Conservation (phyloP, 2,329 filamentous ascomycete genomes). For the Aureobasidium sp. region DNA sequence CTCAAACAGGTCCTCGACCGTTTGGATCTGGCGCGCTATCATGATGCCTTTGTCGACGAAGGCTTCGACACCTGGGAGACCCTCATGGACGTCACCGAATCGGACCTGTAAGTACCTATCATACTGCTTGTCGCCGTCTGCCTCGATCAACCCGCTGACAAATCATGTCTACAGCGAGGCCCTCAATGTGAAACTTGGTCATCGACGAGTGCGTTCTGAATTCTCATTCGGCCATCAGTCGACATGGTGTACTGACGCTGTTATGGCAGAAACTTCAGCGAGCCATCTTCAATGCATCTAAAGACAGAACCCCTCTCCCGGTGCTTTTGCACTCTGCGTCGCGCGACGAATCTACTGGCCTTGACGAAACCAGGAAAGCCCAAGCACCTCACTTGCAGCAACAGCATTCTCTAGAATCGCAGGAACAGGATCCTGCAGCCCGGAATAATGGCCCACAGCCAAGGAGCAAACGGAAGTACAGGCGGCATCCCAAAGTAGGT, state of each 20-base stretch:
- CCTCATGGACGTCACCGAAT: conserved; percentile 76
- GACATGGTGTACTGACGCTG: neutral
- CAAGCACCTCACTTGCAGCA: neutral
- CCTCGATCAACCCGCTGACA: neutral
- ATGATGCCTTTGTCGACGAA: conserved; percentile 64
- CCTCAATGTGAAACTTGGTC: conserved; percentile 71
- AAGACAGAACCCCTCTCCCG: neutral
- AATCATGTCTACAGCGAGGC: conserved; percentile 48
- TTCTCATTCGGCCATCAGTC: neutral
- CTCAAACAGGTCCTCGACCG: conserved; percentile 62
- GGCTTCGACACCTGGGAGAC: conserved; percentile 83
- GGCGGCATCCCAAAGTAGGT: conserved; percentile 65
- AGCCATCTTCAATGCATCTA: conserved; percentile 46
- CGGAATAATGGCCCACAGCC: neutral
- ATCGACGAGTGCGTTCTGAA: conserved; percentile 60
- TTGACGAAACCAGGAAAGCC: conserved; percentile 48
- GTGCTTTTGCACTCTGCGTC: conserved; percentile 23
- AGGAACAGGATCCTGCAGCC: conserved; percentile 18
- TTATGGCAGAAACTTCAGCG: conserved; percentile 66
- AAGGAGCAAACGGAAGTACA: conserved; percentile 62
- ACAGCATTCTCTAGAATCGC: conserved; percentile 20
- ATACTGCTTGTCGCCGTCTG: neutral
- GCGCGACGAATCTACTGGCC: conserved; percentile 49
- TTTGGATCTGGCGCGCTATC: conserved; percentile 72
- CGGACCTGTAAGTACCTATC: conserved; percentile 55